Evolutionary conservation across 164 flowering plant species (phyloP).

Genomic region (Dillenia turbinata): DNA sequence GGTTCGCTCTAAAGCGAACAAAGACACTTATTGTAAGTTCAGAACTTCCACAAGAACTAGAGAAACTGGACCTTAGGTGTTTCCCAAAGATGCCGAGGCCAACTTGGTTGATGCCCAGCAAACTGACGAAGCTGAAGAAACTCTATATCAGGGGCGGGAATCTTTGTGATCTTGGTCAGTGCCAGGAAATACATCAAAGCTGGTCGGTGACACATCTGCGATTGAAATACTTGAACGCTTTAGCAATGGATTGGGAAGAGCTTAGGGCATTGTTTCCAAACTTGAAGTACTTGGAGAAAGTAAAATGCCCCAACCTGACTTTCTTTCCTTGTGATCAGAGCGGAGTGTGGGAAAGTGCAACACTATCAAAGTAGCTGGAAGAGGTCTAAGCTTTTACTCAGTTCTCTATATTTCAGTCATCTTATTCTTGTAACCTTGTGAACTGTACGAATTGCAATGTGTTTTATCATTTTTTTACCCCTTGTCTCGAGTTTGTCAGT

Average conservation of each 20-base stretch:
- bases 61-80: conserved; percentile 36
- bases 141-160: conserved; percentile 42
- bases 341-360: not conserved
- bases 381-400: too few relatives aligned
- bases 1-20: not conserved
- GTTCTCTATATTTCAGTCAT: too few relatives aligned
- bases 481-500: too few relatives aligned
- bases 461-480: too few relatives aligned
- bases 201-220: conserved; percentile 27
- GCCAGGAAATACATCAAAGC: not conserved
- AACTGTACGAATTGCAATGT: too few relatives aligned
- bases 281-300: conserved; percentile 18
- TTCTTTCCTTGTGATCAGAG: conserved; percentile 6
- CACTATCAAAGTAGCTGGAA: too few relatives aligned
- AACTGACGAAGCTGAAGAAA: conserved; percentile 9
- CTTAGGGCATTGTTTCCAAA: conserved; percentile 16
- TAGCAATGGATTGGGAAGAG: conserved; percentile 21
- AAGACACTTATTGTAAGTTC: not conserved
- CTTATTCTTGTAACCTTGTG: too few relatives aligned
- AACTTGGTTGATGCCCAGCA: conserved; percentile 15
- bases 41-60: conserved; percentile 5
- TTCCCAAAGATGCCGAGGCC: conserved; percentile 15
- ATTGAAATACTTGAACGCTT: conserved; percentile 23
- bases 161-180: conserved; percentile 6
- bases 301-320: conserved; percentile 19